phyloP scores from a whole-genome alignment of 495 filamentous ascomycete genomes.

The Cudoniella acicularis region DNA sequence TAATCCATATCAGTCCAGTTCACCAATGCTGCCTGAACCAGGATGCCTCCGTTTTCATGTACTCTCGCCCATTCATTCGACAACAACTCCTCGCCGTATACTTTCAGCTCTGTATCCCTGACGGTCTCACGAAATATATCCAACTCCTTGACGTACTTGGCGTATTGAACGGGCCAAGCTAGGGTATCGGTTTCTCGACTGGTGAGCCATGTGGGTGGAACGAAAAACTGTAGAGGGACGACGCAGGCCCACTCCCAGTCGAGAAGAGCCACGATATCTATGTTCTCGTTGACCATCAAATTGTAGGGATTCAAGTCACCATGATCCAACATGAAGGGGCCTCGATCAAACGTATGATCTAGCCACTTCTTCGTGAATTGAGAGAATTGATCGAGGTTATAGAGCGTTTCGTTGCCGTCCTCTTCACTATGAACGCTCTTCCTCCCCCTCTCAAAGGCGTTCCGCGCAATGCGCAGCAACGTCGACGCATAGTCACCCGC shows the following conservation, averaged over 20 bases:
- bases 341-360: slow-evolving; percentile 21
- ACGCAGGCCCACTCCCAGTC: slow-evolving; percentile 33
- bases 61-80: slow-evolving; percentile 22
- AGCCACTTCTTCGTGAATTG: slow-evolving; percentile 19
- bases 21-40: slow-evolving; percentile 26
- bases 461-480: slow-evolving; percentile 23
- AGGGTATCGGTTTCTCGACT: slow-evolving; percentile 5
- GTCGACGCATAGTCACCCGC: slow-evolving; percentile 24
- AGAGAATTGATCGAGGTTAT: slow-evolving; percentile 13
- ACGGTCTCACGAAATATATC: slow-evolving; percentile 18
- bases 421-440: slow-evolving; percentile 8
- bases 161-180: slow-evolving; percentile 5
- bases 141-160: slow-evolving; percentile 6
- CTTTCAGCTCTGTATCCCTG: slow-evolving; percentile 19
- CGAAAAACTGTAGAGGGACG: slow-evolving; percentile 28
- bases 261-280: slow-evolving; percentile 28
- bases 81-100: slow-evolving; percentile 23
- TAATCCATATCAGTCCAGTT: slow-evolving; percentile 29
- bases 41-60: slow-evolving; percentile 23
- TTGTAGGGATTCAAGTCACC: slow-evolving; percentile 29
- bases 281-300: slow-evolving; percentile 26
- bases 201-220: slow-evolving; percentile 26
- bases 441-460: slow-evolving; percentile 19
- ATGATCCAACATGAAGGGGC: slow-evolving; percentile 29
- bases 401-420: slow-evolving; percentile 15